These are phyloP conservation scores for Herpotrichia juniperi DNA, from an alignment of 2,329 filamentous ascomycete species.

Conservation along the genomic window DNA sequence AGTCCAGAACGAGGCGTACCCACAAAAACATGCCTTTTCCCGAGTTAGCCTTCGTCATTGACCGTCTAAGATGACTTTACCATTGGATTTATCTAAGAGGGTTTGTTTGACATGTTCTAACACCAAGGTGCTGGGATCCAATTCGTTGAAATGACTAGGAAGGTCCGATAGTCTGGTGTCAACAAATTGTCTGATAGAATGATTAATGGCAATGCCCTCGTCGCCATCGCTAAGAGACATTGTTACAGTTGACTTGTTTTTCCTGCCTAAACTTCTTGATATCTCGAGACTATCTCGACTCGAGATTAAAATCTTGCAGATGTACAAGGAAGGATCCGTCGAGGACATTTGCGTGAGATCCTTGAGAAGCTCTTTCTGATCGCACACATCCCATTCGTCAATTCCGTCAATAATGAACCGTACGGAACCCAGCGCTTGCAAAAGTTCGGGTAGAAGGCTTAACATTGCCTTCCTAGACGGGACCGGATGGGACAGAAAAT, in stretches of 20 bases:
- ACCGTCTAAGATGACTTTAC: not conserved
- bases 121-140: conserved; percentile 10
- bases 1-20: conserved; percentile 14
- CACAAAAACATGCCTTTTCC: conserved; percentile 19
- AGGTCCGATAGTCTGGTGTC: conserved; percentile 11
- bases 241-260: not conserved
- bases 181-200: conserved; percentile 12
- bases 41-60: not conserved
- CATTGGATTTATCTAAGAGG: conserved; percentile 12
- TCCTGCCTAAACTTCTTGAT: conserved; percentile 6
- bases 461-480: conserved; percentile 11
- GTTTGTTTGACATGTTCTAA: conserved; percentile 5
- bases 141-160: conserved; percentile 8
- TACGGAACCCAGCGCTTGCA: conserved; percentile 12
- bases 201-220: conserved; percentile 5
- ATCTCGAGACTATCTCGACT: conserved; percentile 11
- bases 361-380: conserved; percentile 9
- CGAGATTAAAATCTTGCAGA: conserved; percentile 15
- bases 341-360: conserved; percentile 11
- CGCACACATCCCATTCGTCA: conserved; percentile 12
- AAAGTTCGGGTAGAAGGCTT: conserved; percentile 11
- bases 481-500: conserved; percentile 6
- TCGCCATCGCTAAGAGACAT: conserved; percentile 11
- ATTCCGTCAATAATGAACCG: conserved; percentile 18
- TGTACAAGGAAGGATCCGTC: conserved; percentile 2